phyloP scores from a whole-genome alignment of 495 filamentous ascomycete species.

The Achaetomiella virescens region DNA sequence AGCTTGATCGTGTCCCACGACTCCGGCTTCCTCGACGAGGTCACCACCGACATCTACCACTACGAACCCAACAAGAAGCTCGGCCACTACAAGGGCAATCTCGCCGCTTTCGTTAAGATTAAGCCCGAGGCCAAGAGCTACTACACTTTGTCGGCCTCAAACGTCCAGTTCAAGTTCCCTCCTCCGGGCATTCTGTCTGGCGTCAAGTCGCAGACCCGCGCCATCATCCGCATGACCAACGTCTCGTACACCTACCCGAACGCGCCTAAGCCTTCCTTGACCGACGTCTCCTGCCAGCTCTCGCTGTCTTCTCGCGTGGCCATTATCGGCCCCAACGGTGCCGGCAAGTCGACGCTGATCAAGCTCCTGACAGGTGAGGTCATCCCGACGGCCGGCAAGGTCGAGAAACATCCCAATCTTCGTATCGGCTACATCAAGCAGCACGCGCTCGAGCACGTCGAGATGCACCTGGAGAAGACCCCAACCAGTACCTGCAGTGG shows the following conservation, averaged over 20 bases:
- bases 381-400: constrained; percentile 77
- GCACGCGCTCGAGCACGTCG: constrained; percentile 96
- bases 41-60: constrained; percentile 99
- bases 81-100: constrained; percentile 88
- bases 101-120: constrained; percentile 83
- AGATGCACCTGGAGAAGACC: constrained; percentile 99
- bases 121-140: constrained; percentile 98
- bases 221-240: constrained; percentile 92
- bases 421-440: constrained; percentile 99
- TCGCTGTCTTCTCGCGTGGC: constrained; percentile 87
- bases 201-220: constrained; percentile 87
- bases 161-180: constrained; percentile 95
- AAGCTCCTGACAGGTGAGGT: constrained; percentile 96
- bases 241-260: constrained; percentile 87
- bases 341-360: constrained; percentile 97
- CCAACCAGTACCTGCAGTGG: constrained; percentile 98
- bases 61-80: constrained; percentile 96
- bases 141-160: constrained; percentile 88
- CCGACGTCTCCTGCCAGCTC: constrained; percentile 77
- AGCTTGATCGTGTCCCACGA: constrained; percentile 97
- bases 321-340: constrained; percentile 95
- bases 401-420: constrained; percentile 97
- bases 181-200: constrained; percentile 89
- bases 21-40: constrained; percentile 91
- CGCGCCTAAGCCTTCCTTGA: constrained; percentile 77